Percentiles rank a stretch among this genome's conserved stretches.
These are phyloP conservation scores for Pterocarpus santalinus DNA, from an alignment of 306 rosid species.

Conservation along the genomic window DNA sequence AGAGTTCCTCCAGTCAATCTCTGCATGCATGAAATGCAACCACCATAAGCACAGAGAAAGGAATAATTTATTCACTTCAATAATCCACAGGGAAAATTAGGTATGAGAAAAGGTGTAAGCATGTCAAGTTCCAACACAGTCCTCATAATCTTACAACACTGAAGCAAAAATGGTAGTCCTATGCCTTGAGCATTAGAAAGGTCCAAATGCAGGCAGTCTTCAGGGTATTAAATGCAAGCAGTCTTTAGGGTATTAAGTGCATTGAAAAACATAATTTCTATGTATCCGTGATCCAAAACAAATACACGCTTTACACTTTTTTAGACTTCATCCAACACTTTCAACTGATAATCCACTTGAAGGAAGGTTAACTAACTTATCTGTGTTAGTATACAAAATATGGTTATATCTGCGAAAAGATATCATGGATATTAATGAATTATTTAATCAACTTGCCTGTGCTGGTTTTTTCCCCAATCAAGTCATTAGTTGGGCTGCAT, in stretches of 20 bases:
- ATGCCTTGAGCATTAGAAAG: background rate
- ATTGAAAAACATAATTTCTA: too few relatives aligned
- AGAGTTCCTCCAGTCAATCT: constrained; percentile 88
- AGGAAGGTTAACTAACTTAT: too few relatives aligned
- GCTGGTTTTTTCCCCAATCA: constrained; percentile 7
- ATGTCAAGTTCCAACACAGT: constrained; percentile 14
- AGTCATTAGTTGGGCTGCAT: constrained; percentile 13
- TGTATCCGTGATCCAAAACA: too few relatives aligned
- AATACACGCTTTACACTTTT: too few relatives aligned
- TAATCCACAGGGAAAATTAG: constrained; percentile 17
- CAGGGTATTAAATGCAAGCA: background rate
- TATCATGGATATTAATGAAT: background rate
- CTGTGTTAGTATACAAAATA: too few relatives aligned
- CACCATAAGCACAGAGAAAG: constrained; percentile 42
- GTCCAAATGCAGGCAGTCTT: background rate
- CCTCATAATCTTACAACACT: constrained; percentile 30
- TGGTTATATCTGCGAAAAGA: background rate
- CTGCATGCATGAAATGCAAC: constrained; percentile 64
- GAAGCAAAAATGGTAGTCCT: too few relatives aligned
- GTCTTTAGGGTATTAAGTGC: background rate
- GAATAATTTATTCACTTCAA: constrained; percentile 29
- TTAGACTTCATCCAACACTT: too few relatives aligned
- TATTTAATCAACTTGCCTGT: background rate
- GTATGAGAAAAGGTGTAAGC: constrained; percentile 13
- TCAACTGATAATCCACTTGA: too few relatives aligned